Evolutionary conservation across 495 filamentous ascomycete genomes (phyloP).

Genomic region (Xylaria sp.): DNA sequence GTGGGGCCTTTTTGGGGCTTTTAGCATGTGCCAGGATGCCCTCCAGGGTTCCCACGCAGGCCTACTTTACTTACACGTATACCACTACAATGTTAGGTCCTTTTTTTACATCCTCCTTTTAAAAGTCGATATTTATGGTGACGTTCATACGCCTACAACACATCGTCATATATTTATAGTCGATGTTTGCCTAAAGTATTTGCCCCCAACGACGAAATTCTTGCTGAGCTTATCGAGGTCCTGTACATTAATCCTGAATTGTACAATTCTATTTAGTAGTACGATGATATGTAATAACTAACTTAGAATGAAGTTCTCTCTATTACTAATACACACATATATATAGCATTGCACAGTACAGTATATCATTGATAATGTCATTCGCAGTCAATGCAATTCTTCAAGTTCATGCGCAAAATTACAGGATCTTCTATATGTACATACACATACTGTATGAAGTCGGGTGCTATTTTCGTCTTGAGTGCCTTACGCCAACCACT

Average conservation of each 20-base stretch:
- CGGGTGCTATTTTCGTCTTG: conserved; percentile 17
- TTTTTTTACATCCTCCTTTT: no score
- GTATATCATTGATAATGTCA: neutral
- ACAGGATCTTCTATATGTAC: no score
- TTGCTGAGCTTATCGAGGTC: neutral
- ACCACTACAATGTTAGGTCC: no score
- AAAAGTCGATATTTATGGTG: neutral
- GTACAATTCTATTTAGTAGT: neutral
- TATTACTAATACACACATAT: conserved; percentile 1
- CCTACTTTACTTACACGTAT: neutral
- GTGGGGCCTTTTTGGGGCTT: neutral
- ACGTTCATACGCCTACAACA: neutral
- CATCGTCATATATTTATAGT: neutral
- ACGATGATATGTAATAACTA: neutral
- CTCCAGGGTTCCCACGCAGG: neutral
- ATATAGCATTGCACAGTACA: neutral
- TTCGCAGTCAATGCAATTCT: neutral
- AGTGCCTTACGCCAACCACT: neutral
- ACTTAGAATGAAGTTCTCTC: neutral
- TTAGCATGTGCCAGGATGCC: neutral
- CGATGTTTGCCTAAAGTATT: neutral
- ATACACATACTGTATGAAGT: no score
- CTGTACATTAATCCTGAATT: neutral
- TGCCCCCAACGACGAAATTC: neutral
- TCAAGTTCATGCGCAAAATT: conserved; percentile 9